Evolutionary conservation across 2,329 filamentous ascomycete species (phyloP).

Genomic region (Ophiostoma pallidulum): DNA sequence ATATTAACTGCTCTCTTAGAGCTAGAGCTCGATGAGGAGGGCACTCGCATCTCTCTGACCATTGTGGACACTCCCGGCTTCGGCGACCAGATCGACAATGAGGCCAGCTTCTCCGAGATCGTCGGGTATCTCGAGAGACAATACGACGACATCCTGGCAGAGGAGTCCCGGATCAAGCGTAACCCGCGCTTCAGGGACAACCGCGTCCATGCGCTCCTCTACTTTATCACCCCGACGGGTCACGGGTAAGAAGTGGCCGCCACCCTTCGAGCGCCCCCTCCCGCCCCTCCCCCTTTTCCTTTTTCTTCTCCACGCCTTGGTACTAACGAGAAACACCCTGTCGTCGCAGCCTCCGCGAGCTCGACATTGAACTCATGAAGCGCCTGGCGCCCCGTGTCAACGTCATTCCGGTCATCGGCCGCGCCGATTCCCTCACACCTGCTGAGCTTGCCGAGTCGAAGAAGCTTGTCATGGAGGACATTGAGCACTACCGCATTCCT

Average conservation of each 20-base stretch:
- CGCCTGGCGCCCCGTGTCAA: slow-evolving; percentile 96
- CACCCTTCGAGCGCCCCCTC: no score
- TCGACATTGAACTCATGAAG: slow-evolving; percentile 99
- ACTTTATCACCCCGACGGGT: slow-evolving; percentile 98
- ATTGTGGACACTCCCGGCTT: slow-evolving; percentile 98
- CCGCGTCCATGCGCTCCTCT: slow-evolving; percentile 93
- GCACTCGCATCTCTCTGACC: slow-evolving; percentile 93
- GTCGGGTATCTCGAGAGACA: slow-evolving; percentile 97
- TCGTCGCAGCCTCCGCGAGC: slow-evolving; percentile 92
- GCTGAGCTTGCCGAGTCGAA: slow-evolving; percentile 97
- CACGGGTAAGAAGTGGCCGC: slow-evolving; percentile 86
- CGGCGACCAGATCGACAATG: slow-evolving; percentile 98
- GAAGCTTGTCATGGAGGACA: slow-evolving; percentile 99
- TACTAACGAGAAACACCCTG: no score
- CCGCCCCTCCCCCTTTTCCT: no score
- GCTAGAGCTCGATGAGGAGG: slow-evolving; percentile 94
- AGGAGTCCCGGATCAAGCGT: slow-evolving; percentile 99
- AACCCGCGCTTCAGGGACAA: slow-evolving; percentile 99
- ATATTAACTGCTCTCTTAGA: slow-evolving; percentile 43
- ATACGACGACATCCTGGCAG: slow-evolving; percentile 98
- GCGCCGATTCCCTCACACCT: slow-evolving; percentile 93
- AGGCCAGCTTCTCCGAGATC: slow-evolving; percentile 96
- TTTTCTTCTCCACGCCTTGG: neutral
- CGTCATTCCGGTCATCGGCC: slow-evolving; percentile 97
- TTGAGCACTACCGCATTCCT: slow-evolving; percentile 98